phyloP scores from a whole-genome alignment of 164 flowering plant species.

The Vitis vinifera region ASM3070453v1 NC_081821.1:3742501-3743000 shows the following conservation, averaged over 20 bases:
- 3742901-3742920: constrained; percentile 99
- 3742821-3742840: constrained; percentile 77
- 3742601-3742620: constrained; percentile 84
- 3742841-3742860: constrained; percentile 94
- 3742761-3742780: constrained; percentile 81
- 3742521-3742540: constrained; percentile 96
- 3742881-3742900: constrained; percentile 96
- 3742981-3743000: constrained; percentile 98
- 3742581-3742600: constrained; percentile 94
- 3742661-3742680: constrained; percentile 21
- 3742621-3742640: constrained; percentile 75
- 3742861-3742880: constrained; percentile 98
- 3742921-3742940: constrained; percentile 91
- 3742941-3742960: constrained; percentile 96
- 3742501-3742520: constrained; percentile 99
- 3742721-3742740: constrained; percentile 68
- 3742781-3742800: constrained; percentile 87
- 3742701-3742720: constrained; percentile 22
- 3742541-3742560: constrained; percentile 92
- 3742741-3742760: constrained; percentile 98
- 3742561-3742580: constrained; percentile 99
- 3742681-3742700: constrained; percentile 22
- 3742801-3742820: constrained; percentile 99
- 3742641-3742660: constrained; percentile 61
- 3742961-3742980: constrained; percentile 97